Conservation (phyloP, 257 asterid genomes). For the Solanum dulcamara region DNA sequence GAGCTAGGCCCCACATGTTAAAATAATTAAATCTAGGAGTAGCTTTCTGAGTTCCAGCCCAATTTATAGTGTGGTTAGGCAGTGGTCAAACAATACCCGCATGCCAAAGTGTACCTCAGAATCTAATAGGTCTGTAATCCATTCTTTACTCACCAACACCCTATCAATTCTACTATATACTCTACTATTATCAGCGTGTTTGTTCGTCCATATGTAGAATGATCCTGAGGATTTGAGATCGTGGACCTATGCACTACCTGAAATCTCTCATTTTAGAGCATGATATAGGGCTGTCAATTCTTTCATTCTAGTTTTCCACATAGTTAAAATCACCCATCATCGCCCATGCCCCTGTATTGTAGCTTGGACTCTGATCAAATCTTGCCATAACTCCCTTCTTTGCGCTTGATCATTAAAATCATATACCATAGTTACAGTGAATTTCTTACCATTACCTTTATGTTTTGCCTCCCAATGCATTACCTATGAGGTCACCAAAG, state of each 20-base stretch:
- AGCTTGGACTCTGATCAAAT: neutral
- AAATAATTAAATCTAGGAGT: neutral
- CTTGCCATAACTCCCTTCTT: neutral
- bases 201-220: neutral
- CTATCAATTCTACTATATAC: neutral
- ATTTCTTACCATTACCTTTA: neutral
- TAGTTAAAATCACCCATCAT: neutral
- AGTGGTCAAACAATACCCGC: neutral
- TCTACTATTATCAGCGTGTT: neutral
- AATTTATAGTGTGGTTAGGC: neutral
- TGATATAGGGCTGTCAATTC: neutral
- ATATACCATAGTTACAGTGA: neutral
- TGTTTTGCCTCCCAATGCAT: neutral
- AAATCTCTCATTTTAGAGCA: too few relatives aligned
- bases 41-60: neutral
- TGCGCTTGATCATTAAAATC: neutral
- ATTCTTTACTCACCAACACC: neutral
- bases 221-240: neutral
- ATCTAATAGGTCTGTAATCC: neutral
- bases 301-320: neutral
- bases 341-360: neutral
- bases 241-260: neutral
- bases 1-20: neutral
- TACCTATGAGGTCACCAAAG: neutral
- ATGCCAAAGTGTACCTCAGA: neutral